Evolutionary conservation across 345 rosid genomes (phyloP), one percentile per base, ranked within the genome.

Genomic region (Gossypium longicalyx): DNA sequence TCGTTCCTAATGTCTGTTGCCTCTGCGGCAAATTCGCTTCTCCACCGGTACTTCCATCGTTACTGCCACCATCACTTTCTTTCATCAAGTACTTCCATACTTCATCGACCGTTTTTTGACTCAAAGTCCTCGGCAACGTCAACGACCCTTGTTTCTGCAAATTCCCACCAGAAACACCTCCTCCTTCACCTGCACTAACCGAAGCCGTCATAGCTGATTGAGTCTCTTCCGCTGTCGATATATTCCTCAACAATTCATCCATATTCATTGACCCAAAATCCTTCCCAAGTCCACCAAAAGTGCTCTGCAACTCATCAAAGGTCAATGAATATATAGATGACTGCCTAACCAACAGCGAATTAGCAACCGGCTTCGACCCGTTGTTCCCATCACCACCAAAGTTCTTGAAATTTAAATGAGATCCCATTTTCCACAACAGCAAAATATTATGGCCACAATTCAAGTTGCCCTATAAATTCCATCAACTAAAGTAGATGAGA

Each of bases 251-350:
- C 63, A 95, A 82, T 82, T 95, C 99, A 67, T 95, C 99, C 96
- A 95, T 95, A 82, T 95, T 95, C 93, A 95, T 90, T 15, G 98
- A 95, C 41, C 99, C 99, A 29, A 93, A 87, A 77, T 95, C 98
- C 86, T 89, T 95, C 3, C 93, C 91, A 7, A 86, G 72, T 25
- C 93, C 98, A 53, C 91, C 88, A 76, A 86, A 77, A 3, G 93
- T 87, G 86, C 67, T 91, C 70, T 93, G 98, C 41, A 94, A 79
- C 86, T 91, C 99, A 67, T 91, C 98, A 72, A 95, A 87, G 7
- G 99, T 95, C 64, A 91, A 78, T 7, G 98, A 86, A 67, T 91
- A 95, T 57, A 95, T 75, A 2, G 99, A 95, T 16, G 93, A 34
- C 83, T 93, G 96, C 38, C 97, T 82, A 44, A 86, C 77, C 86